These are phyloP conservation scores for Irpex lacteus DNA, from an alignment of 1,284 basidiomycete genomes.

Conservation along the genomic window DNA sequence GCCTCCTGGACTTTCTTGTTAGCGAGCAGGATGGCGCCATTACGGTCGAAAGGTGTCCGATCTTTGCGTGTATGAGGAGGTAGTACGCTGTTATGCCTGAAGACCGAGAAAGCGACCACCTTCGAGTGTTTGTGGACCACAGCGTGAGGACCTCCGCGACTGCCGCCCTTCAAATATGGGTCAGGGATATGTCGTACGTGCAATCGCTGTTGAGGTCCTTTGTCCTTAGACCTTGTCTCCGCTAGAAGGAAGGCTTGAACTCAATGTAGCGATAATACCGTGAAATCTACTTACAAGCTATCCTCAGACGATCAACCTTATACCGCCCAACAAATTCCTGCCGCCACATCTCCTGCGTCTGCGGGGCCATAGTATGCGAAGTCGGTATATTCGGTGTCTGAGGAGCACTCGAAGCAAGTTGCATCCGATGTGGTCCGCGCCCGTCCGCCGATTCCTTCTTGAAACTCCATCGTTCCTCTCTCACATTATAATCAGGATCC, in stretches of 20 bases:
- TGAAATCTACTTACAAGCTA: constrained; percentile 40
- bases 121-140: constrained; percentile 79
- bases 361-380: constrained; percentile 38
- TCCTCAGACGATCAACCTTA: constrained; percentile 51
- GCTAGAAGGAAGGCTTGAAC: not conserved
- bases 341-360: constrained; percentile 64
- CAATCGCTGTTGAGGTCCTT: constrained; percentile 65
- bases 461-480: constrained; percentile 62
- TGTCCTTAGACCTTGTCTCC: constrained; percentile 19
- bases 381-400: constrained; percentile 15
- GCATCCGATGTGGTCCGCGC: constrained; percentile 18
- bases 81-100: constrained; percentile 51
- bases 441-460: constrained; percentile 50
- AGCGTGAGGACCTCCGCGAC: constrained; percentile 53
- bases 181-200: constrained; percentile 56
- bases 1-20: constrained; percentile 70
- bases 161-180: constrained; percentile 39
- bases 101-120: constrained; percentile 71
- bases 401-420: constrained; percentile 13
- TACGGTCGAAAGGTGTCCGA: constrained; percentile 34
- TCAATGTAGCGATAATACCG: constrained; percentile 1
- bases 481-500: constrained; percentile 45
- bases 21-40: constrained; percentile 58
- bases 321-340: constrained; percentile 65
- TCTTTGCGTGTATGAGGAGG: constrained; percentile 23